phyloP scores from a whole-genome alignment of 2,329 filamentous ascomycete genomes.

The Colletotrichum abscissum region DNA sequence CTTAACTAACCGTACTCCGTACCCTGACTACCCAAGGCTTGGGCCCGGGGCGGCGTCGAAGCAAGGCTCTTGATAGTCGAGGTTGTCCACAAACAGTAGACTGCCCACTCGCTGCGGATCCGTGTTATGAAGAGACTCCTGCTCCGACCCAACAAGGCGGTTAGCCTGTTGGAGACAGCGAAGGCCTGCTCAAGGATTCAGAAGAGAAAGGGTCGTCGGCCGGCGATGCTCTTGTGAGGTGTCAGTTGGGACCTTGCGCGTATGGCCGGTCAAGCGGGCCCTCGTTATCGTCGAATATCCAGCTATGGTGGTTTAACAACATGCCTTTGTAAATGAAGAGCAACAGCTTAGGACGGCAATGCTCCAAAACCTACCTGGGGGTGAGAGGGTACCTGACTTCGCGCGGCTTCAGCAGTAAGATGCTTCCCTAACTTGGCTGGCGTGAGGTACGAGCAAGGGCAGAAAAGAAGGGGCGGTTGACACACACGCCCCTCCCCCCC shows the following conservation, averaged over 20 bases:
- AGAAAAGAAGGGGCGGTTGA: background rate
- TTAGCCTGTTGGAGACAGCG: background rate
- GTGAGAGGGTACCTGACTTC: constrained; percentile 5
- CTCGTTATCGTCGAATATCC: background rate
- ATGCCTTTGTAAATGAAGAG: background rate
- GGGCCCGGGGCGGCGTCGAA: constrained; percentile 3
- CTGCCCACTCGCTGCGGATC: background rate
- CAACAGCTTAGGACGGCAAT: background rate
- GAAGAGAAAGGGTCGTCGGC: no score
- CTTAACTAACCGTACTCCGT: background rate
- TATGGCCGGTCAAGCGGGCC: no score
- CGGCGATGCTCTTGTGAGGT: background rate
- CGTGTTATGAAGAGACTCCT: background rate
- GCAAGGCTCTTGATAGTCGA: background rate
- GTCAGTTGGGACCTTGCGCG: background rate
- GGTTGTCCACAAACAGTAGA: background rate
- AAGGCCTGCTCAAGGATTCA: background rate
- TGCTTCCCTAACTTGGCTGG: background rate
- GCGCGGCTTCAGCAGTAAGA: background rate
- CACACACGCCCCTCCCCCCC: background rate
- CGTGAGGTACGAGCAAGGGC: background rate
- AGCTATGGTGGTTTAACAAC: background rate
- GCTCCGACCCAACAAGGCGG: background rate
- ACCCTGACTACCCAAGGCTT: background rate
- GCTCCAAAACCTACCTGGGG: background rate